Evolutionary conservation across 495 filamentous ascomycete species (phyloP).

Genomic region (Extremus antarcticus): DNA sequence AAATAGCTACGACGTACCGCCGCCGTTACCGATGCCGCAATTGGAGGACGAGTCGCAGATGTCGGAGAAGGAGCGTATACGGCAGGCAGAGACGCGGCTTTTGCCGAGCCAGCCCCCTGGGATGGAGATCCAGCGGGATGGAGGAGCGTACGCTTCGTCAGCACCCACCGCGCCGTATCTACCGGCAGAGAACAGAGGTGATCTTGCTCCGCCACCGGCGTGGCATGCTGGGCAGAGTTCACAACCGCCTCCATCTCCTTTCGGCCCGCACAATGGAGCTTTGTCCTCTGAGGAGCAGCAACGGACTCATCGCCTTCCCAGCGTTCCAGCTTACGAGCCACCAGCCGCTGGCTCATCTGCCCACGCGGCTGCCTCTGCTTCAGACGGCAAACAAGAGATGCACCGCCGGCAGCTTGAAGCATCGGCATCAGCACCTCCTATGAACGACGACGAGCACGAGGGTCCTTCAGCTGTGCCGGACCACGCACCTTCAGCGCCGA

Average conservation of each 20-base stretch:
- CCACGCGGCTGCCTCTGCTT: slow-evolving; percentile 7
- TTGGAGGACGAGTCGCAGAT: slow-evolving; percentile 19
- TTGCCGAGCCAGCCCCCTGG: slow-evolving; percentile 31
- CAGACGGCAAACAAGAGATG: slow-evolving; percentile 80
- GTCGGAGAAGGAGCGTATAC: slow-evolving; percentile 32
- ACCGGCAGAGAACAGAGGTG: slow-evolving; percentile 6
- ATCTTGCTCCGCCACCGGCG: not conserved
- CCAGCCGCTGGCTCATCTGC: not conserved
- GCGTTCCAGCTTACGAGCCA: slow-evolving; percentile 7
- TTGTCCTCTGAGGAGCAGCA: not conserved
- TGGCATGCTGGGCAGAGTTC: not conserved
- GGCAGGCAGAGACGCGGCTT: slow-evolving; percentile 29
- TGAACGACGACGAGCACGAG: not conserved
- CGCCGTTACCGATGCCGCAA: slow-evolving; percentile 11
- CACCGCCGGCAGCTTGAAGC: slow-evolving; percentile 62
- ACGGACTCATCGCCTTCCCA: not conserved
- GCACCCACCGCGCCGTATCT: slow-evolving; percentile 23
- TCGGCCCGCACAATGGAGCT: not conserved
- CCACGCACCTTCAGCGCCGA: slow-evolving; percentile 50
- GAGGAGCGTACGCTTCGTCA: not conserved
- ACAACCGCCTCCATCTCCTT: not conserved
- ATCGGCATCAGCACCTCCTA: slow-evolving; percentile 36
- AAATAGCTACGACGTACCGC: not conserved
- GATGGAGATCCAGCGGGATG: not conserved
- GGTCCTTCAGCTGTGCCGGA: slow-evolving; percentile 6